Conservation (phyloP, 768 basidiomycete genomes). For the Paxillus rubicundulus region DNA sequence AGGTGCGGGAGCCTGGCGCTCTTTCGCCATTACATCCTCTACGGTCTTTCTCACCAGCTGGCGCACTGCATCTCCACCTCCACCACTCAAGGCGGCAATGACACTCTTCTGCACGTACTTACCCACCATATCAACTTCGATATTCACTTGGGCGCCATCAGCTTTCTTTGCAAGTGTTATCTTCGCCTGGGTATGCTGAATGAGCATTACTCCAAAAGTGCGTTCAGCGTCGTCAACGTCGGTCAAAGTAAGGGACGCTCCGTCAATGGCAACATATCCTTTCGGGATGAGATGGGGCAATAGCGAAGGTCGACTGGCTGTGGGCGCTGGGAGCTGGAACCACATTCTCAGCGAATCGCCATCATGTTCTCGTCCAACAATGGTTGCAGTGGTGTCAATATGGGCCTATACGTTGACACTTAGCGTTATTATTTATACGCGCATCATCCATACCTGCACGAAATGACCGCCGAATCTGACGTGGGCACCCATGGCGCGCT, state of each 20-base stretch:
- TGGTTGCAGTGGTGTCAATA: slow-evolving; percentile 83
- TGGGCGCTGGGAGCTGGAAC: slow-evolving; percentile 71
- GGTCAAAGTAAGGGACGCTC: slow-evolving; percentile 89
- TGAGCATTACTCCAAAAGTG: slow-evolving; percentile 90
- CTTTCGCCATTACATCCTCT: slow-evolving; percentile 50
- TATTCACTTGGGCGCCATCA: slow-evolving; percentile 81
- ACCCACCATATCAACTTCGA: slow-evolving; percentile 94
- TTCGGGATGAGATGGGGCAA: slow-evolving; percentile 87
- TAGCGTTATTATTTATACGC: not conserved
- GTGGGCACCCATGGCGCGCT: slow-evolving; percentile 92
- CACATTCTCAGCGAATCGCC: slow-evolving; percentile 86
- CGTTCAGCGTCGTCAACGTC: slow-evolving; percentile 60
- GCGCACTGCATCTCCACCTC: slow-evolving; percentile 46
- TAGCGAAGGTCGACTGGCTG: slow-evolving; percentile 56
- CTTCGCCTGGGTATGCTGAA: slow-evolving; percentile 88
- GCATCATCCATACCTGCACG: slow-evolving; percentile 70
- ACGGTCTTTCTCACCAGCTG: slow-evolving; percentile 57
- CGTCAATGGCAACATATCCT: slow-evolving; percentile 93
- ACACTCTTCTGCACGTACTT: slow-evolving; percentile 91
- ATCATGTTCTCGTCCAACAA: slow-evolving; percentile 63
- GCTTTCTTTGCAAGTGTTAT: slow-evolving; percentile 76
- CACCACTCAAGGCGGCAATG: slow-evolving; percentile 57
- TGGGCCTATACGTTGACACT: slow-evolving; percentile 64
- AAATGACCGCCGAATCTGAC: slow-evolving; percentile 95
- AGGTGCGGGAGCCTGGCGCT: not conserved